Conservation (phyloP, 768 basidiomycete genomes). For the Cantharellus anzutake region DNA sequence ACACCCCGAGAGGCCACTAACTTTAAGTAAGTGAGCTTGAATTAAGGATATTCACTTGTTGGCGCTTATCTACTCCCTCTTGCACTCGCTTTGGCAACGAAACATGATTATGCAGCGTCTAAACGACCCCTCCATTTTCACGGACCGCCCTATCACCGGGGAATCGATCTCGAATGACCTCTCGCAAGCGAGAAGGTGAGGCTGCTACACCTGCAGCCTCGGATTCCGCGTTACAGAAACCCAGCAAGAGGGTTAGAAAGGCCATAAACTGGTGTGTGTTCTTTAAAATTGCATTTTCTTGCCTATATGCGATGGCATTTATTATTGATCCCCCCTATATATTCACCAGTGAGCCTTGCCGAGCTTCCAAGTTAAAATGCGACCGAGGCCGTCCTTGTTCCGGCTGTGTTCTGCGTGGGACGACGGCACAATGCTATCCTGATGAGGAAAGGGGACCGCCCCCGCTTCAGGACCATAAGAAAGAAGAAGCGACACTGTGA, state of each 20-base stretch:
- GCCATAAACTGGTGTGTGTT: background rate
- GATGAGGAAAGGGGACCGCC: constrained; percentile 19
- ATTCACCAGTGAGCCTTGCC: constrained; percentile 77
- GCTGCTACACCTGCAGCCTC: no score
- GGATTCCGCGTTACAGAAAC: no score
- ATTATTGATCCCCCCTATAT: constrained; percentile 33
- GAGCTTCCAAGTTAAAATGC: constrained; percentile 73
- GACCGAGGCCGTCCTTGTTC: constrained; percentile 78
- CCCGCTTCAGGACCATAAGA: background rate
- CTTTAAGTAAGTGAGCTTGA: no score
- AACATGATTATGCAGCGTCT: background rate
- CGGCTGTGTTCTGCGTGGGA: constrained; percentile 69
- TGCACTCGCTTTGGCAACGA: no score
- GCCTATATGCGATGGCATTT: background rate
- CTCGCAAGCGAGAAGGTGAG: no score
- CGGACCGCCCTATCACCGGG: background rate
- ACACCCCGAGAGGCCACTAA: no score
- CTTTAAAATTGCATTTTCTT: background rate
- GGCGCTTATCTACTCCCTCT: no score
- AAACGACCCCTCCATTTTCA: background rate
- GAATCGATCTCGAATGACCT: no score
- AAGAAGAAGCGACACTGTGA: background rate
- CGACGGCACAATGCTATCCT: constrained; percentile 64
- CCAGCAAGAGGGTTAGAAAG: background rate
- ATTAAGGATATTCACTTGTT: no score